Evolutionary conservation across 1,139 yeast species (phyloP).

Genomic region (Yamadazyma buinensis): DNA sequence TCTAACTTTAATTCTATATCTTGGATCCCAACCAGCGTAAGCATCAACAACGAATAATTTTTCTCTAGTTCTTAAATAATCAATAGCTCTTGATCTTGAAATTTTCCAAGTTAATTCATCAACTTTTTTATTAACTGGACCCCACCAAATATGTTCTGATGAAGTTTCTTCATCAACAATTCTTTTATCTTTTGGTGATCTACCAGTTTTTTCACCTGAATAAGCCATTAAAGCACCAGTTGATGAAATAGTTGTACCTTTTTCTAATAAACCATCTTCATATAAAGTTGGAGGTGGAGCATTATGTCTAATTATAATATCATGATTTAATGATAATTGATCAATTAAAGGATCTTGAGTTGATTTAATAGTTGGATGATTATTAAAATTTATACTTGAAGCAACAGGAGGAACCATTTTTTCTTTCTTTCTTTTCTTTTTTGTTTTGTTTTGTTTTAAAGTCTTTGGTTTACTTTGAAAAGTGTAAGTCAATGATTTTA

Average conservation of each 20-base stretch:
- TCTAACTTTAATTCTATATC: conserved; percentile 94
- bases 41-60: conserved; percentile 95
- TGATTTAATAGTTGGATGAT: conserved; percentile 42
- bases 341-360: conserved; percentile 43
- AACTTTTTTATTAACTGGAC: conserved; percentile 95
- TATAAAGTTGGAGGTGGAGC: conserved; percentile 91
- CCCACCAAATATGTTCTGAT: conserved; percentile 93
- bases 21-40: conserved; percentile 98
- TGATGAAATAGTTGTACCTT: conserved; percentile 87
- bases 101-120: conserved; percentile 94
- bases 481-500: neutral
- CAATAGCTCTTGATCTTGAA: conserved; percentile 94
- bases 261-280: conserved; percentile 91
- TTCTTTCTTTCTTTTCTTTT: neutral
- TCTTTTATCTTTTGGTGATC: conserved; percentile 98
- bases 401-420: conserved; percentile 49
- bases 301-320: conserved; percentile 68
- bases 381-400: conserved; percentile 41
- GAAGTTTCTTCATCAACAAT: conserved; percentile 93
- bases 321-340: conserved; percentile 43
- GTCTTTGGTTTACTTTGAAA: neutral
- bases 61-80: conserved; percentile 93
- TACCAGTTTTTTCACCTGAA: conserved; percentile 95
- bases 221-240: conserved; percentile 95
- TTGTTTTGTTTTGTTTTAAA: neutral